A percentile compares a stretch with the other conserved stretches of the same genome.
Evolutionary conservation across 1,284 basidiomycete species (phyloP).

Genomic region (Leccinum brunneo-olivaceum): DNA sequence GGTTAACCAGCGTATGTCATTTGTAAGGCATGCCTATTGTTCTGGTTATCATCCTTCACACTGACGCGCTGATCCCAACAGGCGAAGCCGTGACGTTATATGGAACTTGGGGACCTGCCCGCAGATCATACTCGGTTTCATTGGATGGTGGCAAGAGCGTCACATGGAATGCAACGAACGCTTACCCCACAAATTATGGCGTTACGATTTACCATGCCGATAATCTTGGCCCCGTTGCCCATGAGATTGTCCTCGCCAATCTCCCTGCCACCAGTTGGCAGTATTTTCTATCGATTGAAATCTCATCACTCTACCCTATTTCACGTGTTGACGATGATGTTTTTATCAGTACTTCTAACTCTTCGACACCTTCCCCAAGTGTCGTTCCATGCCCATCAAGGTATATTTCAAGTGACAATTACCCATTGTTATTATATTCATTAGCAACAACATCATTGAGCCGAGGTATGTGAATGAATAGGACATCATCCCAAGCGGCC

Average conservation of each 20-base stretch:
- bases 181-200: slow-evolving; percentile 17
- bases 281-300: slow-evolving; percentile 20
- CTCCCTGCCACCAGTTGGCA: slow-evolving; percentile 18
- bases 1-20: neutral
- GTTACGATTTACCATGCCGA: slow-evolving; percentile 25
- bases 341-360: too few relatives aligned
- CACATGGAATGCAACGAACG: slow-evolving; percentile 21
- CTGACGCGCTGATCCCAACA: slow-evolving; percentile 9
- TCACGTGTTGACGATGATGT: slow-evolving; percentile 1
- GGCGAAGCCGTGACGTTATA: slow-evolving; percentile 25
- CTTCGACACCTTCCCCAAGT: neutral
- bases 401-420: slow-evolving; percentile 4
- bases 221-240: slow-evolving; percentile 23
- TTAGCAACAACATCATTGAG: too few relatives aligned
- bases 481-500: too few relatives aligned
- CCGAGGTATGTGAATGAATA: too few relatives aligned
- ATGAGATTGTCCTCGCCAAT: slow-evolving; percentile 19
- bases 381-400: slow-evolving; percentile 7
- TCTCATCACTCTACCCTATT: neutral
- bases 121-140: slow-evolving; percentile 19
- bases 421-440: too few relatives aligned
- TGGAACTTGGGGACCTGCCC: slow-evolving; percentile 21
- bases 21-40: slow-evolving; percentile 15
- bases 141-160: slow-evolving; percentile 14
- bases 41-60: neutral